phyloP scores from a whole-genome alignment of 108 stramenopile genomes.

The Aurantiochytrium sp. region DNA sequence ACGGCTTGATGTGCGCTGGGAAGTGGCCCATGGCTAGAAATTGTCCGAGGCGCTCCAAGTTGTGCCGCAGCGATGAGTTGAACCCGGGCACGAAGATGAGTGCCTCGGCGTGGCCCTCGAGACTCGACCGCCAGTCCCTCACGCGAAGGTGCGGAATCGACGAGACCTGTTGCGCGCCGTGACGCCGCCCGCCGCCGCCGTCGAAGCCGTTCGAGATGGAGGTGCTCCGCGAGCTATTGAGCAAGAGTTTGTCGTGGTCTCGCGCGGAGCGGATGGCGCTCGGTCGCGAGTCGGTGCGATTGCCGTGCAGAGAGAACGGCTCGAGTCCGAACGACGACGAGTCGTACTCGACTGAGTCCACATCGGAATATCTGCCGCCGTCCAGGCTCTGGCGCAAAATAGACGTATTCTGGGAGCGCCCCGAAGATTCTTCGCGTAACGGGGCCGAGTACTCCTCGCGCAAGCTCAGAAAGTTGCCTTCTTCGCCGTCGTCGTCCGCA shows the following conservation, averaged over 20 bases:
- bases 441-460: not conserved
- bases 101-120: constrained; percentile 37
- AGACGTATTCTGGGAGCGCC: too few relatives aligned
- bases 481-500: not conserved
- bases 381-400: not conserved
- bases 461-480: not conserved
- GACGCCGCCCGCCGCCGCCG: not conserved
- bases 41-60: constrained; percentile 48
- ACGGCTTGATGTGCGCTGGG: constrained; percentile 45
- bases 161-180: not conserved
- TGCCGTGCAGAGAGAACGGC: not conserved
- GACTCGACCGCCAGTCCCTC: not conserved
- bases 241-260: not conserved
- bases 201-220: not conserved
- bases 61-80: constrained; percentile 43
- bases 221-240: not conserved
- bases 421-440: too few relatives aligned
- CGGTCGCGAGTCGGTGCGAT: not conserved
- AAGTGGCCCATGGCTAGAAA: constrained; percentile 55
- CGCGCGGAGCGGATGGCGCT: too few relatives aligned
- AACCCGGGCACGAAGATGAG: constrained; percentile 56
- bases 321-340: not conserved
- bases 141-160: not conserved
- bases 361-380: not conserved
- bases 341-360: not conserved